These are phyloP conservation scores for Boletales sp. DNA, from an alignment of 768 basidiomycete species.

Conservation along the genomic window DNA sequence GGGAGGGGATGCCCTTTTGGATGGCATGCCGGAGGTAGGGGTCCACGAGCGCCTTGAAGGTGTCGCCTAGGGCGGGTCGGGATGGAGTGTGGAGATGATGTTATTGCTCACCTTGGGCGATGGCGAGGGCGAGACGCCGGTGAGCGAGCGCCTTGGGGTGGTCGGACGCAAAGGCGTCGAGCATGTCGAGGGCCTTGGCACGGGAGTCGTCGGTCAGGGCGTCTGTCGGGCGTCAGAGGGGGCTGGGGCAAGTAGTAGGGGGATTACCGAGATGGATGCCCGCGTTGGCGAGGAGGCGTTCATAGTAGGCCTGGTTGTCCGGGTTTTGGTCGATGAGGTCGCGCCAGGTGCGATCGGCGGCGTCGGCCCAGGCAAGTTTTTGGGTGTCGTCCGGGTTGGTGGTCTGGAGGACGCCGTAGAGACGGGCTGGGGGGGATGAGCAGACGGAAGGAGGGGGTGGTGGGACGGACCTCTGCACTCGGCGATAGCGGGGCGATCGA, in stretches of 20 bases:
- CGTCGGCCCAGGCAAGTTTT: constrained; percentile 42
- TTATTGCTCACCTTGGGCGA: constrained; percentile 54
- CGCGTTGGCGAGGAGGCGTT: constrained; percentile 62
- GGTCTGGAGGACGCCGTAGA: constrained; percentile 57
- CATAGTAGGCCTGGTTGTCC: constrained; percentile 79
- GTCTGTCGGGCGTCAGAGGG: constrained; percentile 28
- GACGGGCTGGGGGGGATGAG: constrained; percentile 52
- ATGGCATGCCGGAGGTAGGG: constrained; percentile 70
- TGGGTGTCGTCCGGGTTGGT: constrained; percentile 9
- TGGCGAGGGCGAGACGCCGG: constrained; percentile 64
- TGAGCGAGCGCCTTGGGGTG: constrained; percentile 71
- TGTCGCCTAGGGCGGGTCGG: constrained; percentile 42
- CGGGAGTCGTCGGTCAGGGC: constrained; percentile 48
- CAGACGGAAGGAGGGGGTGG: neutral
- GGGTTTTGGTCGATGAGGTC: constrained; percentile 81
- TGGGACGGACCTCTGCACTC: constrained; percentile 53
- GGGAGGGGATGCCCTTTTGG: constrained; percentile 83
- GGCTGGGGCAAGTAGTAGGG: neutral
- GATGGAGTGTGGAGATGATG: too few species aligned
- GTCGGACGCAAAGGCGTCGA: constrained; percentile 58
- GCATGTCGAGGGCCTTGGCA: constrained; percentile 48
- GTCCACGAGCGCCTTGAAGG: constrained; percentile 61
- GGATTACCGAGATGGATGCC: constrained; percentile 63
- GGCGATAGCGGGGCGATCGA: constrained; percentile 67
- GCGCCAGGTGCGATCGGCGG: constrained; percentile 81